Evolutionary conservation across 306 rosid species (phyloP).

Genomic region (Casuarina cunninghamiana): DNA sequence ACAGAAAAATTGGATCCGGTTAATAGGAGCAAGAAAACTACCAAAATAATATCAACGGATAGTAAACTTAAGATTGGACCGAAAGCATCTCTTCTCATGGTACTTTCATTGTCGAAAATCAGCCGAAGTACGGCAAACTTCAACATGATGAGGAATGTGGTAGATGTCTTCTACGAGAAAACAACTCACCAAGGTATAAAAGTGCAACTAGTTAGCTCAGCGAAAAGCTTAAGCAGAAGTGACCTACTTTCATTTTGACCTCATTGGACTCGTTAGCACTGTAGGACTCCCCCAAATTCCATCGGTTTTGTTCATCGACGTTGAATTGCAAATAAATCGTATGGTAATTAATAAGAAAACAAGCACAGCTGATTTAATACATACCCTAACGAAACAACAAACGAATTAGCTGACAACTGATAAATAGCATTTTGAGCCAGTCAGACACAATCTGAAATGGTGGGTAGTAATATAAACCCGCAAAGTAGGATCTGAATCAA

Average conservation of each 20-base stretch:
- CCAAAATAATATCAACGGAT: background rate
- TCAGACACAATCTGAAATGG: background rate
- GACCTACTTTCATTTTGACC: background rate
- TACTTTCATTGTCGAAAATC: background rate
- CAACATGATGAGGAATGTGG: background rate
- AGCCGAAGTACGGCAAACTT: background rate
- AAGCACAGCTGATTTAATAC: background rate
- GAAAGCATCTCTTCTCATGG: background rate
- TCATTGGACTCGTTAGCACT: background rate
- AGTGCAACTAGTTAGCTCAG: background rate
- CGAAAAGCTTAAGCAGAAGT: background rate
- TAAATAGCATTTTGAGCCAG: background rate
- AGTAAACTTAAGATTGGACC: background rate
- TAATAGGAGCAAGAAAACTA: background rate
- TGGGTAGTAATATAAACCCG: background rate
- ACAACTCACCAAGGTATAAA: background rate
- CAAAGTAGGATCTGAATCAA: background rate
- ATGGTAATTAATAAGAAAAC: background rate
- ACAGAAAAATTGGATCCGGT: background rate
- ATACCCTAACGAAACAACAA: background rate
- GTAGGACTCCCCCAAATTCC: conserved; percentile 1
- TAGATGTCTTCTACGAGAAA: background rate
- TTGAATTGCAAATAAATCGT: background rate
- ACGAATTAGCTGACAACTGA: background rate
- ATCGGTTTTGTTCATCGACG: background rate